phyloP scores from a whole-genome alignment of 345 rosid species.

The Salix viminalis region DNA sequence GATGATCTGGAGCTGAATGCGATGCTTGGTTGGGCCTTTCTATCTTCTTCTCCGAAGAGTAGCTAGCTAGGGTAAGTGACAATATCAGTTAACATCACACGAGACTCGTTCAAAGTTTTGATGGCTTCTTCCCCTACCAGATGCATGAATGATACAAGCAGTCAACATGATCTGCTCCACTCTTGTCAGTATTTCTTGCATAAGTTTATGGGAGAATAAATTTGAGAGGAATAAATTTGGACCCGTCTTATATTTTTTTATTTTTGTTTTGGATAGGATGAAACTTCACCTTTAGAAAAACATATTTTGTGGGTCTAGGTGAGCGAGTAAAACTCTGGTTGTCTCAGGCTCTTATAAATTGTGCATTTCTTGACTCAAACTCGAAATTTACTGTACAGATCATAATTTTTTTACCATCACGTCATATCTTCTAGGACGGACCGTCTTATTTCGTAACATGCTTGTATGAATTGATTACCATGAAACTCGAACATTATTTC shows the following conservation, averaged over 20 bases:
- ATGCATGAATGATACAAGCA: conserved; percentile 10
- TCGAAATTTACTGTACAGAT: fast-evolving
- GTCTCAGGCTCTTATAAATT: no score
- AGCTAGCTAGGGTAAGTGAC: not conserved
- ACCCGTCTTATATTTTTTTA: not conserved
- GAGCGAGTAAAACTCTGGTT: no score
- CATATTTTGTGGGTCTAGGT: no score
- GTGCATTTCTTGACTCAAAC: no score
- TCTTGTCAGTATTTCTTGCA: not conserved
- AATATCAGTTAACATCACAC: not conserved
- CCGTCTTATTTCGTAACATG: not conserved
- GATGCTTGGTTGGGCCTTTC: not conserved
- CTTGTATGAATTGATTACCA: not conserved
- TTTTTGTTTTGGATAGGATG: no score
- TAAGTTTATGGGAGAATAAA: not conserved
- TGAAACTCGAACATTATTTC: not conserved
- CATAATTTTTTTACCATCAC: fast-evolving
- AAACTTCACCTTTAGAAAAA: no score
- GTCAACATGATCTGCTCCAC: not conserved
- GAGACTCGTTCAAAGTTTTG: conserved; percentile 1
- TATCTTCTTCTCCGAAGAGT: not conserved
- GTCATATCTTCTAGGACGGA: no score
- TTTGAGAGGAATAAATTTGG: not conserved
- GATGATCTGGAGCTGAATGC: conserved; percentile 2
- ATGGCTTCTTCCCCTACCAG: not conserved